A percentile compares a stretch with the other conserved stretches of the same genome.
Conservation (phyloP, 2,329 filamentous ascomycete genomes). For the Aspergillus vadensis region DNA sequence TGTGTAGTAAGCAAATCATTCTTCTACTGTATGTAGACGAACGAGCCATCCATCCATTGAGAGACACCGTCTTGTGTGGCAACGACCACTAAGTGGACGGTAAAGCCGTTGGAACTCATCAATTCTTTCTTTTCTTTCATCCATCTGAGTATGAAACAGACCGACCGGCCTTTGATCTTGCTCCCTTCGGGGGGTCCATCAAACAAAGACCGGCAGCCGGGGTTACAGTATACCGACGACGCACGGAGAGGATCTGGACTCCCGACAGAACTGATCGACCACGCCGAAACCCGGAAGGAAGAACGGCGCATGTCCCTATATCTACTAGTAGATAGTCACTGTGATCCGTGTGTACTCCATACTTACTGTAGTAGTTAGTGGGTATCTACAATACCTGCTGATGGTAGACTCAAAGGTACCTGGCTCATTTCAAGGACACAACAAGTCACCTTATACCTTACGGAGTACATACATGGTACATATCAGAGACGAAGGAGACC, state of each 20-base stretch:
- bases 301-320: background rate
- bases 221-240: background rate
- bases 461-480: background rate
- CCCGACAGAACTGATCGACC: background rate
- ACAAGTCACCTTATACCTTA: background rate
- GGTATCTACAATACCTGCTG: background rate
- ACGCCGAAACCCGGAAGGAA: background rate
- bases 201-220: background rate
- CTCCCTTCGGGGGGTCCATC: background rate
- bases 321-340: too few species aligned
- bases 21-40: background rate
- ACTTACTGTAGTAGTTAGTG: background rate
- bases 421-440: background rate
- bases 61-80: background rate
- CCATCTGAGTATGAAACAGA: background rate
- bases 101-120: background rate
- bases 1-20: background rate
- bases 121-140: background rate
- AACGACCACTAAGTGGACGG: background rate
- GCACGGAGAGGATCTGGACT: conserved; percentile 1
- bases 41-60: background rate
- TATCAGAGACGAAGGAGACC: background rate
- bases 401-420: background rate
- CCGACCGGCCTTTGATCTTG: too few species aligned
- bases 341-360: background rate